These are phyloP conservation scores for Trichoderma atrobrunneum DNA, from an alignment of 2,329 filamentous ascomycete genomes.

Conservation along the genomic window DNA sequence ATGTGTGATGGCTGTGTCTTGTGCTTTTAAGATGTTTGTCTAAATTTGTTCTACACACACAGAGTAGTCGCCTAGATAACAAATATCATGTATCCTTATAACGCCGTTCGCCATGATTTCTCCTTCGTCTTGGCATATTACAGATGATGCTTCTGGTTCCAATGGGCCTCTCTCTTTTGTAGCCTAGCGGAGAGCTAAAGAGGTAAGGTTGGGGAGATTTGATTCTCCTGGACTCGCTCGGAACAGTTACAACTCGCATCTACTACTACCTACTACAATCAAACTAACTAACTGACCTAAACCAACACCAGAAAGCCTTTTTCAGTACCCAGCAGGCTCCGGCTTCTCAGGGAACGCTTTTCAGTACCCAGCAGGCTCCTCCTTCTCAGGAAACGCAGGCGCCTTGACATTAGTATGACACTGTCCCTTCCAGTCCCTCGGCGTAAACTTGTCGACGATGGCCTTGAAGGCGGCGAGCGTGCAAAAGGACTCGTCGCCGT, in stretches of 20 bases:
- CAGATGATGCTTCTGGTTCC: neutral
- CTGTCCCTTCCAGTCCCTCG: slow-evolving; percentile 67
- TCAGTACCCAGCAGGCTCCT: slow-evolving; percentile 53
- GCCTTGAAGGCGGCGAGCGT: slow-evolving; percentile 89
- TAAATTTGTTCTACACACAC: neutral
- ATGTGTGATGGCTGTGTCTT: neutral
- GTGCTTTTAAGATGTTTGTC: neutral
- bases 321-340: slow-evolving; percentile 51
- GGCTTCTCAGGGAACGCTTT: slow-evolving; percentile 45
- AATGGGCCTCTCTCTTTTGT: neutral
- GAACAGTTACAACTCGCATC: neutral
- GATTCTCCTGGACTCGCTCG: neutral
- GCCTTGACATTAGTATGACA: slow-evolving; percentile 46
- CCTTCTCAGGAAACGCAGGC: slow-evolving; percentile 46
- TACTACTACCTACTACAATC: too few relatives aligned
- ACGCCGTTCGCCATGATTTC: neutral
- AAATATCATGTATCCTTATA: neutral
- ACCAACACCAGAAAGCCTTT: neutral
- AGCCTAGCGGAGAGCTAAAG: neutral
- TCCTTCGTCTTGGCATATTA: neutral
- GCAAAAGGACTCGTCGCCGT: slow-evolving; percentile 85
- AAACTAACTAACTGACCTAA: neutral
- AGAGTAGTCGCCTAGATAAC: neutral
- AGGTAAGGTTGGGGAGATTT: neutral
- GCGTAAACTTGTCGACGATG: slow-evolving; percentile 88